Evolutionary conservation across 805 yeast genomes (phyloP).

Genomic region (Lachancea meyersii): DNA sequence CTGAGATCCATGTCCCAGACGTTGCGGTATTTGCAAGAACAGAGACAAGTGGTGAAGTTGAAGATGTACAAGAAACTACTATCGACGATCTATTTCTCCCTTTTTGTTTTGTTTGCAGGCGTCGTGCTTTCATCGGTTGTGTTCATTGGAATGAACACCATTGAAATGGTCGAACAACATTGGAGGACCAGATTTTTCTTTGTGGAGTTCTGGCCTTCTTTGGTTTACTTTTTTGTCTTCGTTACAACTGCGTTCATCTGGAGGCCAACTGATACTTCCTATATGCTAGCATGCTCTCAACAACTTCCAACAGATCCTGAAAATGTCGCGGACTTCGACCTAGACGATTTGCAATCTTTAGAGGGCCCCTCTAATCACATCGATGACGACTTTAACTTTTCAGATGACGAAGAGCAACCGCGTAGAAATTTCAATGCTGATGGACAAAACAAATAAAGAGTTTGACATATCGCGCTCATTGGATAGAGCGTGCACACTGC

Average conservation of each 20-base stretch:
- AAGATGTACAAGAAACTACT: slow-evolving; percentile 77
- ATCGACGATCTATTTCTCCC: slow-evolving; percentile 64
- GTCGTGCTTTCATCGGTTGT: slow-evolving; percentile 63
- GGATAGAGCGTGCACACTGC: background rate
- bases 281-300: slow-evolving; percentile 88
- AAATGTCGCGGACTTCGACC: slow-evolving; percentile 60
- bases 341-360: slow-evolving; percentile 47
- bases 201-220: slow-evolving; percentile 91
- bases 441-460: background rate
- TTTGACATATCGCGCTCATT: background rate
- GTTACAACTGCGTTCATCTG: slow-evolving; percentile 81
- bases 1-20: slow-evolving; percentile 70
- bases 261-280: slow-evolving; percentile 96
- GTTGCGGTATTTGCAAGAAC: slow-evolving; percentile 64
- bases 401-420: slow-evolving; percentile 25
- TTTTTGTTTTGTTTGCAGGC: slow-evolving; percentile 65
- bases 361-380: slow-evolving; percentile 26
- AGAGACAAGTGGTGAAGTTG: slow-evolving; percentile 87
- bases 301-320: slow-evolving; percentile 81
- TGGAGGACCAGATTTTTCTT: slow-evolving; percentile 91
- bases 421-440: background rate
- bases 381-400: slow-evolving; percentile 27
- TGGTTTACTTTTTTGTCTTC: slow-evolving; percentile 79
- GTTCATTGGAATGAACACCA: slow-evolving; percentile 64
- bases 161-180: slow-evolving; percentile 73